Conservation (phyloP, 176 grass and related monocot genomes). For the Rhynchospora pubera region DNA sequence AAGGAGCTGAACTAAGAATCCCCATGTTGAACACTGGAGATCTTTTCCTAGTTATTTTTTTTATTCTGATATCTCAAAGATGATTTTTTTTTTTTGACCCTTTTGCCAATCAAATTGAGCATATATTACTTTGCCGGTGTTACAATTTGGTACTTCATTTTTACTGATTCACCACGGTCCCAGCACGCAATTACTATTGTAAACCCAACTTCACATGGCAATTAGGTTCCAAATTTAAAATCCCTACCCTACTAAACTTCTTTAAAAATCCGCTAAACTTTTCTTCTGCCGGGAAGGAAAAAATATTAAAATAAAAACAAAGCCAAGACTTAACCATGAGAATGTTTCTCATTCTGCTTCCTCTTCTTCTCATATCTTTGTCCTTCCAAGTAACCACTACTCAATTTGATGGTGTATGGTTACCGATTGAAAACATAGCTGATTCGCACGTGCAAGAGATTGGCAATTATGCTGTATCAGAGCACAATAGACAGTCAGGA, state of each 20-base stretch:
- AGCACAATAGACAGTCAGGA: neutral
- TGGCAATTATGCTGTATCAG: neutral
- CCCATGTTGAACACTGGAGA: too few species aligned
- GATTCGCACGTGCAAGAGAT: neutral
- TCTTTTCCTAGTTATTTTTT: too few species aligned
- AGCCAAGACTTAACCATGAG: neutral
- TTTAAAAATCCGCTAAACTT: neutral
- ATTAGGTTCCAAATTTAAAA: neutral
- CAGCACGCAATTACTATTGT: neutral
- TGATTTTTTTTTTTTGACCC: too few species aligned
- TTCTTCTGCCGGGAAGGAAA: neutral
- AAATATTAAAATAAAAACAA: too few species aligned
- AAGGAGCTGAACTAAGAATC: too few species aligned
- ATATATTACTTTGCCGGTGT: neutral
- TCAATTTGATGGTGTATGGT: neutral
- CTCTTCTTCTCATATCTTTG: neutral
- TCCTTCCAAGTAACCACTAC: neutral
- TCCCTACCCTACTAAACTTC: neutral
- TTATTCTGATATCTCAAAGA: too few species aligned
- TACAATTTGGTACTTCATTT: neutral
- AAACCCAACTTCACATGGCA: neutral
- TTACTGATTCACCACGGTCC: neutral
- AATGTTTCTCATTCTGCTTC: neutral
- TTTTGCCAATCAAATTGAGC: neutral
- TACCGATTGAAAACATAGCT: neutral